phyloP scores from a whole-genome alignment of 2,329 filamentous ascomycete species.

The Ambrosiella xylebori region DNA sequence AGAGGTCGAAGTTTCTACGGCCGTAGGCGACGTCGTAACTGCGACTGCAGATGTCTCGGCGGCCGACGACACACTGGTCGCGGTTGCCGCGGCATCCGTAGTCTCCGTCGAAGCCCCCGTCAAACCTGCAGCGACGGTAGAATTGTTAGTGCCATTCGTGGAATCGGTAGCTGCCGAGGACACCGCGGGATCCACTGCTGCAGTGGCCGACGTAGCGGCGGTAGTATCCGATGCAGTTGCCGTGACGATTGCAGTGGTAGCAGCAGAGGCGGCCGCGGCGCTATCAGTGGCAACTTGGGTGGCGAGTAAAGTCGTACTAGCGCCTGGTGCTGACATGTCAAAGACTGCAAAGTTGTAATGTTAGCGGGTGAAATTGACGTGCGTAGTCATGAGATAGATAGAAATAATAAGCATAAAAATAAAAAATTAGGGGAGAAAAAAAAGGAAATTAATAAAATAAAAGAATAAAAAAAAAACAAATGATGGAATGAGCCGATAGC shows the following conservation, averaged over 20 bases:
- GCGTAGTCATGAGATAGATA: neutral
- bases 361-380: neutral
- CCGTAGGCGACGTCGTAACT: neutral
- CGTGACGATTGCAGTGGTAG: slow-evolving; percentile 6
- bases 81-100: too few species aligned
- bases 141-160: neutral
- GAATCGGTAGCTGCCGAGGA: too few species aligned
- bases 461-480: neutral
- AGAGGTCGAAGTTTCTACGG: slow-evolving; percentile 1
- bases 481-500: neutral
- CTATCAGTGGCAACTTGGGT: slow-evolving; percentile 3
- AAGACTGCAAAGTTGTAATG: neutral
- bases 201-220: neutral
- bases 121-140: slow-evolving; percentile 4
- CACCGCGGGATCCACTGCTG: neutral
- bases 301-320: neutral
- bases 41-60: slow-evolving; percentile 1
- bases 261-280: slow-evolving; percentile 4
- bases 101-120: too few species aligned
- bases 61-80: too few species aligned
- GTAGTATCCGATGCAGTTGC: neutral
- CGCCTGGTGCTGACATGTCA: slow-evolving; percentile 4
- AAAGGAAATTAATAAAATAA: neutral
- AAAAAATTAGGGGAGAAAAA: neutral
- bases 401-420: neutral